Evolutionary conservation across 495 filamentous ascomycete species (phyloP), one percentile per base, ranked within the genome.

Genomic region (Hypoxylon cercidicola): DNA sequence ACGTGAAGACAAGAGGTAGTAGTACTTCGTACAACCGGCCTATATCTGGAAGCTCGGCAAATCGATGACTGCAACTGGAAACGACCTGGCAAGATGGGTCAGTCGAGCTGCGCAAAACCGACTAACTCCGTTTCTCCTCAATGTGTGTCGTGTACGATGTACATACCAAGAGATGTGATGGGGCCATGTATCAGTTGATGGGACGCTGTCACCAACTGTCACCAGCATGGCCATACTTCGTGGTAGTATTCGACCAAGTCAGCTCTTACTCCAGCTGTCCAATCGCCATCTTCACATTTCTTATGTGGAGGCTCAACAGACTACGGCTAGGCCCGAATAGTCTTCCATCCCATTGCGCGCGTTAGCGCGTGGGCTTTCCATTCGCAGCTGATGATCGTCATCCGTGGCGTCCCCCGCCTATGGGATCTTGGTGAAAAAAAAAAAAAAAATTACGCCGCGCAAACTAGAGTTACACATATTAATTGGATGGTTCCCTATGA

Each of bases 271-370:
- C 23, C 21, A 23, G 16, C 30, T 51, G 44, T 18, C 65, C 60
- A 68, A 68, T 64, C 18, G 30, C 32, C 30, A 43, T 10, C 20
- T 15, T 56, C 15, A 18, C 15, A 55, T 41, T 60, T 46, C 39
- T 18, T n/a, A 12, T 49, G 60, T 64, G 65, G 65, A 68, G 65
- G 65, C 65, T 68, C 65, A 68, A 68, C 44, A 60, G 52, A 63
- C 53, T 55, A 63, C 47, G 54, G 60, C 54, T 55, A 68, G 58
- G 34, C 65, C 60, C 49, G 49, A 62, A 63, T 49, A 43, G 60
- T 64, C 45, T 41, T 57, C 43, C 12, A 62, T 63, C 30, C 60
- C 40, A 64, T 64, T 55, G 65, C 65, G 60, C 56, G 65, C 60
- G 55, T 68, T 68, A 64, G 65, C 60, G 65, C 49, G 43, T 57